A percentile compares a stretch with the other conserved stretches of the same genome.
Evolutionary conservation across 2,329 filamentous ascomycete genomes (phyloP).

Genomic region (Akanthomyces uredinophilus): DNA sequence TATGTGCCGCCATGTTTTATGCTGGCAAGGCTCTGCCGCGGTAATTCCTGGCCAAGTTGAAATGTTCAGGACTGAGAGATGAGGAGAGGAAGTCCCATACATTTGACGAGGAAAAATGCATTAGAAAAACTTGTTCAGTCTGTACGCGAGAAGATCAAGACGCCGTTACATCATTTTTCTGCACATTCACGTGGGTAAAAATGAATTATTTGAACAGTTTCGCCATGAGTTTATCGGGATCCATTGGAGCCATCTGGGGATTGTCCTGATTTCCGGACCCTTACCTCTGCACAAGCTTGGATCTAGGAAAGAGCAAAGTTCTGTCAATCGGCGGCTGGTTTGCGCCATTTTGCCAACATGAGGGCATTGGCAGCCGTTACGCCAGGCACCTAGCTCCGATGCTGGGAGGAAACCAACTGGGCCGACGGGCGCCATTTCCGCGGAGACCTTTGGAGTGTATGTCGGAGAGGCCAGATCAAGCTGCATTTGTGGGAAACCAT

Average conservation of each 20-base stretch:
- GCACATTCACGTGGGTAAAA: conserved; percentile 9
- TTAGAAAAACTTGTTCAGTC: background rate
- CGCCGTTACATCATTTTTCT: conserved; percentile 8
- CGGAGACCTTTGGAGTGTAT: too few species aligned
- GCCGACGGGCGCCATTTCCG: too few species aligned
- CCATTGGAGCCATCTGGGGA: background rate
- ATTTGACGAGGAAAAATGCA: background rate
- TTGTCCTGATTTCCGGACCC: too few species aligned
- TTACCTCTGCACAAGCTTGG: background rate
- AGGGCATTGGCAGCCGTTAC: background rate
- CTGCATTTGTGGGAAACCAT: too few species aligned
- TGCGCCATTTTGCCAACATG: background rate
- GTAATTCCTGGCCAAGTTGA: too few species aligned
- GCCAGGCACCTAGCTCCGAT: background rate
- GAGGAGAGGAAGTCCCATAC: background rate
- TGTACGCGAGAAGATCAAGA: background rate
- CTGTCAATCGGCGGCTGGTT: background rate
- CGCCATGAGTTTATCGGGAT: background rate
- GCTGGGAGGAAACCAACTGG: too few species aligned
- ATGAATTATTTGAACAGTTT: background rate
- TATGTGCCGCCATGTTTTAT: conserved; percentile 28
- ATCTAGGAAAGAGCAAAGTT: background rate
- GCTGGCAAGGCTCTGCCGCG: background rate
- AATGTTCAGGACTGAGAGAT: background rate
- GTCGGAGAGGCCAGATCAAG: too few species aligned